These are phyloP conservation scores for Erythrobasidium hasegawianum DNA, from an alignment of 1,284 basidiomycete genomes.

Conservation along the genomic window DNA sequence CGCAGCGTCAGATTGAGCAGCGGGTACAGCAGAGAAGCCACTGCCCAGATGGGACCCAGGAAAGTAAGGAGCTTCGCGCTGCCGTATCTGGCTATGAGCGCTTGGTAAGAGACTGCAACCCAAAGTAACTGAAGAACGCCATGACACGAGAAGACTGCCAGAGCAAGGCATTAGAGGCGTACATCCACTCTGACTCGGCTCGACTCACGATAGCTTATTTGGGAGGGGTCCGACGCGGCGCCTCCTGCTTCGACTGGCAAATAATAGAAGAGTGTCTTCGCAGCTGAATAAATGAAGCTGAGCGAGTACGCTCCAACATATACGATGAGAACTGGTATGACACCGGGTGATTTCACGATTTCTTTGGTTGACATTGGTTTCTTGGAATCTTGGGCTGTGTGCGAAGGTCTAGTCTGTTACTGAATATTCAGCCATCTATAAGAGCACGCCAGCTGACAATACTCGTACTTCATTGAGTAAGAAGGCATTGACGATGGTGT, in stretches of 20 bases:
- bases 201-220: conserved; percentile 45
- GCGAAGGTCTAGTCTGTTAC: conserved; percentile 33
- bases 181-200: too few species aligned
- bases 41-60: too few species aligned
- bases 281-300: conserved; percentile 40
- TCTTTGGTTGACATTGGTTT: conserved; percentile 30
- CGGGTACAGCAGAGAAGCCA: neutral
- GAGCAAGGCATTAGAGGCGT: too few species aligned
- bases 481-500: conserved; percentile 45
- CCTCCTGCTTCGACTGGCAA: conserved; percentile 41
- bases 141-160: too few species aligned
- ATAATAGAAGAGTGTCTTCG: conserved; percentile 47
- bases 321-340: conserved; percentile 39
- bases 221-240: conserved; percentile 43
- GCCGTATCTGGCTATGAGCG: too few species aligned
- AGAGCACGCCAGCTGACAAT: neutral
- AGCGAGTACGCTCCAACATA: conserved; percentile 41
- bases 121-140: too few species aligned
- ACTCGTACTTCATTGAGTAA: conserved; percentile 47
- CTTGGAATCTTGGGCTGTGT: conserved; percentile 8
- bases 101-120: too few species aligned
- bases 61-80: too few species aligned
- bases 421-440: conserved; percentile 34
- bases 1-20: neutral
- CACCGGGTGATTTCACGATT: conserved; percentile 37